A percentile compares a stretch with the other conserved stretches of the same genome.
Evolutionary conservation across 2,329 filamentous ascomycete species (phyloP).

Genomic region (Dactylellina cionopaga): DNA sequence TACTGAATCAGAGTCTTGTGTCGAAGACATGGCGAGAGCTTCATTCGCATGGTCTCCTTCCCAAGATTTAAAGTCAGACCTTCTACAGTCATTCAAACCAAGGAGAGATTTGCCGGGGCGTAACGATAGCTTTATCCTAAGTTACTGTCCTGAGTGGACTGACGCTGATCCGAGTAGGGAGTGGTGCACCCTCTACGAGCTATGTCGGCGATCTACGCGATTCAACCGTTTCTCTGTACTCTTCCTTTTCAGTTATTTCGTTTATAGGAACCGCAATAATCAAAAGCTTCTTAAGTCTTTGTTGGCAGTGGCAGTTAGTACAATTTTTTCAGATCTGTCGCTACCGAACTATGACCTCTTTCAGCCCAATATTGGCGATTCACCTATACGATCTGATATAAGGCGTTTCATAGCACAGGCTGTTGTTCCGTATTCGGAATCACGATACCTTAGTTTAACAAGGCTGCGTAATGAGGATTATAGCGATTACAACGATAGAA

Average conservation of each 20-base stretch:
- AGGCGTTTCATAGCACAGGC: background rate
- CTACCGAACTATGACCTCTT: background rate
- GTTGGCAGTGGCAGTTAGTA: constrained; percentile 4
- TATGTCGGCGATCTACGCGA: background rate
- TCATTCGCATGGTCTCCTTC: background rate
- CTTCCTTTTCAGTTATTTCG: constrained; percentile 4
- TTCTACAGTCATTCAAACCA: background rate
- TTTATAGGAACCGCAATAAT: background rate
- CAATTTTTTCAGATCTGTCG: background rate
- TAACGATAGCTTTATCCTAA: background rate
- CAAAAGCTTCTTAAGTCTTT: constrained; percentile 10
- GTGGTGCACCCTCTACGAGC: constrained; percentile 20
- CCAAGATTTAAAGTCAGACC: background rate
- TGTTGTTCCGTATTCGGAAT: background rate
- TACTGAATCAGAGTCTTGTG: background rate
- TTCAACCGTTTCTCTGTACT: background rate
- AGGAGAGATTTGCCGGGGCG: background rate
- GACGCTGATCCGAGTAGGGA: background rate
- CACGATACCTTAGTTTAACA: background rate
- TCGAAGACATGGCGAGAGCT: constrained; percentile 11
- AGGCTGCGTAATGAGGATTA: background rate
- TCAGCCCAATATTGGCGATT: background rate
- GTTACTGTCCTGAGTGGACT: background rate
- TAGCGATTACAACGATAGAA: background rate
- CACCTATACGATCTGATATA: background rate